Percentiles rank a stretch among this genome's conserved stretches.
Evolutionary conservation across 441 rosid species (phyloP).

Genomic region (Erodium trifolium): DNA sequence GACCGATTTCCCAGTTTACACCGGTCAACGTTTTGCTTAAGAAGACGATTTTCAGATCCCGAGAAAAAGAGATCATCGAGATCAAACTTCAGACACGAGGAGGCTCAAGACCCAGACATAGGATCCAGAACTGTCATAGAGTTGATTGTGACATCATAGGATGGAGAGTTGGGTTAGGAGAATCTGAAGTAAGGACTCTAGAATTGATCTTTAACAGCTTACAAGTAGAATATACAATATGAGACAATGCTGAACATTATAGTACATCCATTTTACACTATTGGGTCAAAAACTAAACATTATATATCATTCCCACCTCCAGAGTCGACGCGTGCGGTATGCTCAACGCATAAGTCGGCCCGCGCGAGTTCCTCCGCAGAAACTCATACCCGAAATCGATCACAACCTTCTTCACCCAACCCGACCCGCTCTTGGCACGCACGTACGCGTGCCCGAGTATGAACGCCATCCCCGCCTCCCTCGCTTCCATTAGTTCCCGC

Average conservation of each 20-base stretch:
- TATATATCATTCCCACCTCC: constrained; percentile 96
- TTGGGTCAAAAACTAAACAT: constrained; percentile 31
- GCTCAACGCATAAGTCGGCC: constrained; percentile 84
- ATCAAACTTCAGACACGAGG: too few species aligned
- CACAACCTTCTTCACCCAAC: constrained; percentile 67
- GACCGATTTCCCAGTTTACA: too few species aligned
- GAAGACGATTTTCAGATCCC: too few species aligned
- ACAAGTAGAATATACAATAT: neutral
- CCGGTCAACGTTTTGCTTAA: too few species aligned
- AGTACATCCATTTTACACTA: neutral
- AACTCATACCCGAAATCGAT: constrained; percentile 75
- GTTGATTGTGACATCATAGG: too few species aligned
- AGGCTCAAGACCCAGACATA: too few species aligned
- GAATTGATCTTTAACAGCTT: too few species aligned
- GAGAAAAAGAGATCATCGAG: too few species aligned
- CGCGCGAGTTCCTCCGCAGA: constrained; percentile 82
- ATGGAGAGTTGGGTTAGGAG: too few species aligned
- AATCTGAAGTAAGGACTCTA: too few species aligned
- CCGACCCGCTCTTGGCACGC: constrained; percentile 83
- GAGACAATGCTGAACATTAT: neutral
- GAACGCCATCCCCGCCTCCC: constrained; percentile 79
- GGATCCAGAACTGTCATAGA: too few species aligned
- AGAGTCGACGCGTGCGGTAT: constrained; percentile 84
- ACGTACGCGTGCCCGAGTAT: constrained; percentile 89
- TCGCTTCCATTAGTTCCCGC: constrained; percentile 53